Base-by-base conservation (phyloP, 495 filamentous ascomycete genomes). In the Penicillium subrubescens region DNA sequence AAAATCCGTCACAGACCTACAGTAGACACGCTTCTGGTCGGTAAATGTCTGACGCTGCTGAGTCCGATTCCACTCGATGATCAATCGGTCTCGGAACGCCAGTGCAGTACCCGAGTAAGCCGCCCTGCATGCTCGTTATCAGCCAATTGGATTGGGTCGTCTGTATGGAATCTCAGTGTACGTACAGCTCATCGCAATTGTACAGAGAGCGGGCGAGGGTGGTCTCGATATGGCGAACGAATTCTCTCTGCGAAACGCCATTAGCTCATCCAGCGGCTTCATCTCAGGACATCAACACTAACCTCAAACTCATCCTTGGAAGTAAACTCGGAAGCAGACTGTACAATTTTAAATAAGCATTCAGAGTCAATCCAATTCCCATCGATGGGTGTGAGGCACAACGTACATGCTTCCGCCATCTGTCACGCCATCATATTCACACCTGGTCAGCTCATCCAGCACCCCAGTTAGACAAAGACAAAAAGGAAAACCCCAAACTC, bases 51-150 rank as follows among this genome's bases (percentile, higher is more conserved):
- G 95, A 58, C 89, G 89, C 78, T 99, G 95, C 75, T 98, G 96
- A 58, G 95, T 99, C 77, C 88, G 91, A 78, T 97, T 98, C 95
- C 95, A 99, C 61, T 96, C 91, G 66, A 95, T 91, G 69, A 98
- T 89, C 67, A 99, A 82, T 35, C 93, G 88, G 76, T 99, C 95
- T 68, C 96, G 86, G 76, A 99, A 92, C 27, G 95, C 96, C 59
- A 99, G 83, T 57, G 92, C 89, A 39, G 92, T 90, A 52, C 94
- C 96, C 15, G 92, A 88, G 77, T 99, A 99, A 14, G 94, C 92
- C 51, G 94, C 96, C 66, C 86, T 89, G 55, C 3, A 56, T 25
- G 2, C 17, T 8, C 17, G 3, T 52, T 15, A 10, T 48, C 19
- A 52, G 14, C 25, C 48, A 31, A 15, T 29, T n/a, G 5, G 3